These are phyloP conservation scores for Mucor racemosus DNA, from an alignment of 371 early-diverging fungal genomes.

Conservation along the genomic window DNA sequence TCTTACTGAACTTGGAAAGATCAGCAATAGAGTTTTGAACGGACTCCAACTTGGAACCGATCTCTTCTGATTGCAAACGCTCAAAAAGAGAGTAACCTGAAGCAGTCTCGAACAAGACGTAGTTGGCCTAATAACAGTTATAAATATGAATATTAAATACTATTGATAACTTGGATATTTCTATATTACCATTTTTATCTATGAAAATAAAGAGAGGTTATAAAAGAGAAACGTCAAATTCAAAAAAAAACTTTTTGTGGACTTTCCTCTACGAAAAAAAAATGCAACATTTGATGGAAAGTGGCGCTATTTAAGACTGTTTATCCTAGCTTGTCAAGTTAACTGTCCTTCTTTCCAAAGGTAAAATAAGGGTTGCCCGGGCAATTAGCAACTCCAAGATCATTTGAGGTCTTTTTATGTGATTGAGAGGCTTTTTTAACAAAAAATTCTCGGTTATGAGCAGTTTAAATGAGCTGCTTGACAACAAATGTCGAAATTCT, in stretches of 20 bases:
- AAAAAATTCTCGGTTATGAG: too few species aligned
- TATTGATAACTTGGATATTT: background rate
- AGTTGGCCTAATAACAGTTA: conserved; percentile 48
- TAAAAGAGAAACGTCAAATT: conserved; percentile 12
- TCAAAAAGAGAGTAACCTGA: conserved; percentile 98
- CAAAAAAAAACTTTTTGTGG: conserved; percentile 25
- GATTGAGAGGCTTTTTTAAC: background rate
- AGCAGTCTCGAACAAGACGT: conserved; percentile 91
- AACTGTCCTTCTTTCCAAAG: background rate
- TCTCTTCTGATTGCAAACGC: conserved; percentile 91
- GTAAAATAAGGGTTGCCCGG: background rate
- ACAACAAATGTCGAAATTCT: too few species aligned
- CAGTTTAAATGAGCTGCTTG: too few species aligned
- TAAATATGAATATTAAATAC: too few species aligned
- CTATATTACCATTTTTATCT: conserved; percentile 13
- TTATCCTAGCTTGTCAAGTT: conserved; percentile 6
- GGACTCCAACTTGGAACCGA: conserved; percentile 90
- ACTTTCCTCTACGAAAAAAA: conserved; percentile 8
- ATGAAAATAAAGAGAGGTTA: conserved; percentile 9
- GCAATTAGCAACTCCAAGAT: background rate
- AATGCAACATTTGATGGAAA: conserved; percentile 5
- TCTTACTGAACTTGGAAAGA: conserved; percentile 89
- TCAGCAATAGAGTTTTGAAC: conserved; percentile 86
- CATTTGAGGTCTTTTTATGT: background rate
- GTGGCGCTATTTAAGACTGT: conserved; percentile 10